phyloP scores from a whole-genome alignment of 768 basidiomycete species.

The Leucocoprinus birnbaumii region DNA sequence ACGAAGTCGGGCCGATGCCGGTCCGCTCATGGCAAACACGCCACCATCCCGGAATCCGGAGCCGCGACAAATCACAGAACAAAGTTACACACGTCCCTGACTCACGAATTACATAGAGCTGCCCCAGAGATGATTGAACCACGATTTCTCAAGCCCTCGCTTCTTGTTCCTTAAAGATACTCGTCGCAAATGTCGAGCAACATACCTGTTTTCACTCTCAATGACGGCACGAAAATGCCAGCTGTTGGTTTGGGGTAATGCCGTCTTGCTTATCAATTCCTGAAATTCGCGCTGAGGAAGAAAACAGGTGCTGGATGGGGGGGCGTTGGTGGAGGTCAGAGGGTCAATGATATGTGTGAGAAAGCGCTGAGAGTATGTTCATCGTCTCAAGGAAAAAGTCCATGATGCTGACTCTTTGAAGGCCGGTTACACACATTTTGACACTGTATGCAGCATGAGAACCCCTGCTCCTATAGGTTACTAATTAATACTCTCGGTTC shows the following conservation, averaged over 20 bases:
- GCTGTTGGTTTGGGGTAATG: constrained; percentile 28
- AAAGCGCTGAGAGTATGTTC: constrained; percentile 29
- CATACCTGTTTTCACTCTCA: constrained; percentile 13
- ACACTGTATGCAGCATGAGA: constrained; percentile 25
- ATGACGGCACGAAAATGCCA: constrained; percentile 27
- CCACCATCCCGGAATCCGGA: too few relatives aligned
- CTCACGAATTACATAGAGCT: too few relatives aligned
- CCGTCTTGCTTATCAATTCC: background rate
- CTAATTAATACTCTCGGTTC: background rate
- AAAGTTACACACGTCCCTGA: too few relatives aligned
- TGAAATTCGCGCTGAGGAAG: background rate
- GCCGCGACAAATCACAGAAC: too few relatives aligned
- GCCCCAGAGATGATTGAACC: too few relatives aligned
- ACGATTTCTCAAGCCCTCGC: too few relatives aligned
- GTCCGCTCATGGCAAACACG: too few relatives aligned
- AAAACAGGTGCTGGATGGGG: constrained; percentile 42
- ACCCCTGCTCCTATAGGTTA: background rate
- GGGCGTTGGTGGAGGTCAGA: constrained; percentile 29
- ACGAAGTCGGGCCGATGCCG: too few relatives aligned
- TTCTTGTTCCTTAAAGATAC: too few relatives aligned
- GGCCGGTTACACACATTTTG: constrained; percentile 47
- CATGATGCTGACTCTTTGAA: constrained; percentile 14
- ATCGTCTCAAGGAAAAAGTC: background rate
- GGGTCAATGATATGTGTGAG: constrained; percentile 34
- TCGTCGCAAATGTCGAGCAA: too few relatives aligned